Evolutionary conservation across 345 rosid genomes (phyloP).

Genomic region (Boechera retrofracta): DNA sequence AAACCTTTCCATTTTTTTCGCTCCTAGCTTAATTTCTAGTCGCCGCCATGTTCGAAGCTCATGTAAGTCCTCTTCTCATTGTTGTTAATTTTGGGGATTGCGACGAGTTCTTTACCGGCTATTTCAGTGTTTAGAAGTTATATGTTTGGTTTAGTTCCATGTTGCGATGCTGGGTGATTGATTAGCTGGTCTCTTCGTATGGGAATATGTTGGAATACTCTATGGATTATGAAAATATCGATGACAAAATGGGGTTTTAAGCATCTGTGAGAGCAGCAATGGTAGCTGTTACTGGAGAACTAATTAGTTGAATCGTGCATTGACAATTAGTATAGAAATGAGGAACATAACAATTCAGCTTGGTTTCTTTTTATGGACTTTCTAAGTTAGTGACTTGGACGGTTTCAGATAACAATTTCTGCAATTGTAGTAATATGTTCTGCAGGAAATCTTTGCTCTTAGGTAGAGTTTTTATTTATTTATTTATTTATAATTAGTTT

Average conservation of each 20-base stretch:
- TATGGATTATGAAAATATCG: background rate
- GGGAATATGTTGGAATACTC: background rate
- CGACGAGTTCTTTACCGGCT: background rate
- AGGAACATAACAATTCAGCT: background rate
- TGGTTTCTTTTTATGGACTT: background rate
- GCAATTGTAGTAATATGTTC: slow-evolving; percentile 2
- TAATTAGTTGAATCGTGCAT: slow-evolving; percentile 18
- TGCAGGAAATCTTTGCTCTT: slow-evolving; percentile 27
- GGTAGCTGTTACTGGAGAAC: slow-evolving; percentile 18
- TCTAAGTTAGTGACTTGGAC: background rate
- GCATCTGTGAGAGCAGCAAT: slow-evolving; percentile 15
- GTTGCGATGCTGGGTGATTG: slow-evolving; percentile 4
- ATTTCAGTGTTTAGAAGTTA: background rate
- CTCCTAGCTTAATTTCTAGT: slow-evolving; percentile 30
- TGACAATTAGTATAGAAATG: background rate
- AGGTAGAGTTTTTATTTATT: background rate
- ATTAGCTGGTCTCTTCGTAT: background rate
- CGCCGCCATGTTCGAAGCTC: slow-evolving; percentile 90
- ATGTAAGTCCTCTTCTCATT: slow-evolving; percentile 53
- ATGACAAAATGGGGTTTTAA: slow-evolving; percentile 17
- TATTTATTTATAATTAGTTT: background rate
- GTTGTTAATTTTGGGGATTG: slow-evolving; percentile 21
- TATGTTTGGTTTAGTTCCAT: slow-evolving; percentile 3
- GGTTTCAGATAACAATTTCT: background rate
- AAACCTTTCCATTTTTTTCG: slow-evolving; percentile 14